Conservation (phyloP, 805 yeast genomes). For the Candida chauliodis region DNA sequence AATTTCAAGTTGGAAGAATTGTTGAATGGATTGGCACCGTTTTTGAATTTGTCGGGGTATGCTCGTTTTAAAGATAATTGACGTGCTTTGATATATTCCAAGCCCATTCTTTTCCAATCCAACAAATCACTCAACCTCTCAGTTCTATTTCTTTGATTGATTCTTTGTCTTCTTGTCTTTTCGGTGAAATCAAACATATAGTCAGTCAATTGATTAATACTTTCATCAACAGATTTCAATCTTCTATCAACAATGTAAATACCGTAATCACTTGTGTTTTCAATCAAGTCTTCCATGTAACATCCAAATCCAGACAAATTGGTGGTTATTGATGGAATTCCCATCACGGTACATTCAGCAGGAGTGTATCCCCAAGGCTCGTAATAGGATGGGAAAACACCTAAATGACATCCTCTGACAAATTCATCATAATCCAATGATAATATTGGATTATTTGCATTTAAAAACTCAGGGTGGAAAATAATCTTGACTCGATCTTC, state of each 20-base stretch:
- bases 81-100: constrained; percentile 93
- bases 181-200: constrained; percentile 85
- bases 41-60: constrained; percentile 77
- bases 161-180: constrained; percentile 93
- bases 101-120: constrained; percentile 98
- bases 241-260: constrained; percentile 95
- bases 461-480: constrained; percentile 96
- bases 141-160: constrained; percentile 95
- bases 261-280: constrained; percentile 92
- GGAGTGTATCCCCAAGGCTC: constrained; percentile 99
- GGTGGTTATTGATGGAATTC: constrained; percentile 96
- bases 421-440: constrained; percentile 95
- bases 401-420: constrained; percentile 96
- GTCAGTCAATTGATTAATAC: constrained; percentile 83
- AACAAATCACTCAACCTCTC: constrained; percentile 88
- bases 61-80: constrained; percentile 89
- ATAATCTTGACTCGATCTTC: constrained; percentile 91
- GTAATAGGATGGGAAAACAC: constrained; percentile 96
- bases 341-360: constrained; percentile 99
- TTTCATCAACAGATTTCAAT: constrained; percentile 86
- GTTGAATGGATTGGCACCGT: constrained; percentile 45
- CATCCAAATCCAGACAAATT: constrained; percentile 97
- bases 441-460: constrained; percentile 89
- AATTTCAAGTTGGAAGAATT: constrained; percentile 57
- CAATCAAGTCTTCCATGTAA: constrained; percentile 96